Evolutionary conservation across 2,329 filamentous ascomycete species (phyloP).

Genomic region (Aureobasidium melanogenum): DNA sequence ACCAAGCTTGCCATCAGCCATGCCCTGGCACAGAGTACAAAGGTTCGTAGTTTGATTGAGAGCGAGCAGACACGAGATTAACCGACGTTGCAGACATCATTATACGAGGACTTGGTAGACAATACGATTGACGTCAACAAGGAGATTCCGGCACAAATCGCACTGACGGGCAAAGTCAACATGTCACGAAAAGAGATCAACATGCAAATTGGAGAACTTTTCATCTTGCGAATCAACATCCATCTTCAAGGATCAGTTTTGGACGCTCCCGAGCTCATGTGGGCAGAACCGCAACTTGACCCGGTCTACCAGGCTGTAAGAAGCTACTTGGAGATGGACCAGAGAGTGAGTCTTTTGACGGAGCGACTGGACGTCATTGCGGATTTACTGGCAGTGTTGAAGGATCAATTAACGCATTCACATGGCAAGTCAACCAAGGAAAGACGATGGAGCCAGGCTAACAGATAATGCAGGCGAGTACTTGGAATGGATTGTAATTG

Average conservation of each 20-base stretch:
- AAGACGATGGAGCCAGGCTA: conserved; percentile 52
- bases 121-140: conserved; percentile 90
- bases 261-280: conserved; percentile 95
- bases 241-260: conserved; percentile 95
- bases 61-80: conserved; percentile 1
- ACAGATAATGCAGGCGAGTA: conserved; percentile 31
- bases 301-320: conserved; percentile 93
- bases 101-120: conserved; percentile 92
- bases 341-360: conserved; percentile 79
- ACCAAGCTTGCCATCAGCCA: conserved; percentile 94
- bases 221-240: conserved; percentile 95
- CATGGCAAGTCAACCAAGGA: conserved; percentile 58
- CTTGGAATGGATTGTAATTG: conserved; percentile 61
- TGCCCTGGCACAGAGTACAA: conserved; percentile 89
- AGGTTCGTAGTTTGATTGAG: conserved; percentile 41
- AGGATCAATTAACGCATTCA: conserved; percentile 89
- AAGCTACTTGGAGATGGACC: conserved; percentile 96
- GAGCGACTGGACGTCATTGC: conserved; percentile 89
- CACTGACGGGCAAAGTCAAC: conserved; percentile 82
- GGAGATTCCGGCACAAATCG: conserved; percentile 86
- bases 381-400: conserved; percentile 83
- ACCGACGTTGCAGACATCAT: conserved; percentile 57
- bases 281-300: conserved; percentile 94
- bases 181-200: conserved; percentile 87
- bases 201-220: conserved; percentile 98